Evolutionary conservation across 2,329 filamentous ascomycete species (phyloP), one percentile per base, ranked within the genome.

Genomic region (Corinectria fuckeliana): DNA sequence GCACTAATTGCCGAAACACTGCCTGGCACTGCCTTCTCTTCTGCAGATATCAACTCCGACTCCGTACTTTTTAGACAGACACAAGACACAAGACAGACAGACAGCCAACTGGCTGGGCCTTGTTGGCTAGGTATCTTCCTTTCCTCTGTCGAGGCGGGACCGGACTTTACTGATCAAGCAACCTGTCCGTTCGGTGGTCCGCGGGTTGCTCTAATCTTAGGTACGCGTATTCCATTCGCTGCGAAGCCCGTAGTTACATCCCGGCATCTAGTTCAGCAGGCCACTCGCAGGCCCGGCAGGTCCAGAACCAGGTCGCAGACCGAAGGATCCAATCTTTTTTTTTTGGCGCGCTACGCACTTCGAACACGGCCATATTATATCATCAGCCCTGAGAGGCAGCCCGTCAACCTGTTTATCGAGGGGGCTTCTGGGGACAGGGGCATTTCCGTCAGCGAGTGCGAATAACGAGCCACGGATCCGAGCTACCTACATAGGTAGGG

Each of bases 121-220:
- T 50, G 36, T 16, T 53, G n/a, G 44, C 51, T 53, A 23, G 39
- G 26, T 21, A 45, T 54, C 26, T 25, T 26, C 41, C 32, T 50
- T 26, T 47, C 55, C 30, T 38, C 56, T 53, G 25, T 36, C 48
- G 49, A 61, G 20, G 55, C 49, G 61, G 59, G 56, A 38, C 49
- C 51, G 59, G 55, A 44, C 51, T 50, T 59, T 57, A 41, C 50
- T 32, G 45, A 55, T 36, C 28, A 47, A 60, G 49, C 44, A 25
- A 52, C 49, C 25, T 47, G 55, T 44, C 59, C 44, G 59, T 44
- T 25, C 45, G 42, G 44, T 42, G 42, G 21, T 18, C 50, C 49
- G 44, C 48, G 36, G 32, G 23, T 11, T 11, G 14, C 42, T 47
- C 48, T 6, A 34, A 32, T 45, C 52, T 25, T 23, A 4, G 13